Evolutionary conservation across 2,329 filamentous ascomycete species (phyloP).

Genomic region (Penicillium sp.): DNA sequence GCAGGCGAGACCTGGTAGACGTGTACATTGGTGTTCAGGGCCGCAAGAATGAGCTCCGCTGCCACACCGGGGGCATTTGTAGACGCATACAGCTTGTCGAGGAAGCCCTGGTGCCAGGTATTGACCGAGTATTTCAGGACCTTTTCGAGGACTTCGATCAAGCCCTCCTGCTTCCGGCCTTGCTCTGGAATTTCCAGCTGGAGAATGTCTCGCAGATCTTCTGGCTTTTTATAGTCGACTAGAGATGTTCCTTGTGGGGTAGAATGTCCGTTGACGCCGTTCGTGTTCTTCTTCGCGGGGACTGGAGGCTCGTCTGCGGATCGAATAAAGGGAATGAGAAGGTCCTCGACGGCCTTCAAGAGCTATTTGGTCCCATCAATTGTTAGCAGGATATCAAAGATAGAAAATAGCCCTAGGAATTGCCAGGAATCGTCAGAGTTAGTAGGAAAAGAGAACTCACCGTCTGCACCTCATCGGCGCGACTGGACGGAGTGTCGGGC

Average conservation of each 20-base stretch:
- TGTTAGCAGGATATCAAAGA: background rate
- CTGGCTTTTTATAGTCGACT: slow-evolving; percentile 67
- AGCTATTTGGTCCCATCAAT: slow-evolving; percentile 34
- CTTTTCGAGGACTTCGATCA: slow-evolving; percentile 72
- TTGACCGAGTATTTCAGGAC: slow-evolving; percentile 89
- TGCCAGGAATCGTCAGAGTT: background rate
- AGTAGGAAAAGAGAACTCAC: slow-evolving; percentile 40
- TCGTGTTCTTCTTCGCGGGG: slow-evolving; percentile 26
- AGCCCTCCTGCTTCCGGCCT: slow-evolving; percentile 69
- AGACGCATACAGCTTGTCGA: slow-evolving; percentile 93
- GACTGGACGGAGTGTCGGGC: slow-evolving; percentile 33
- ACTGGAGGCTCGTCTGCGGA: slow-evolving; percentile 45
- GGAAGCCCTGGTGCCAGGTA: slow-evolving; percentile 96
- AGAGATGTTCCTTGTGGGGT: slow-evolving; percentile 65
- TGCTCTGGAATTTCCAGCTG: slow-evolving; percentile 61
- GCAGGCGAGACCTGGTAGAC: slow-evolving; percentile 94
- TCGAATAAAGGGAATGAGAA: slow-evolving; percentile 53
- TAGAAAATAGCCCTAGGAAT: background rate
- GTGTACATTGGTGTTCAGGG: slow-evolving; percentile 92
- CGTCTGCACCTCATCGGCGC: slow-evolving; percentile 50
- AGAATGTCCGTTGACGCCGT: slow-evolving; percentile 56
- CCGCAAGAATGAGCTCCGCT: slow-evolving; percentile 81
- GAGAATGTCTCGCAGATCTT: slow-evolving; percentile 63
- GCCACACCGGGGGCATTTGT: slow-evolving; percentile 87
- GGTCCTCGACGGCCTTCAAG: slow-evolving; percentile 49